These are phyloP conservation scores for Breynia disticha DNA, from an alignment of 441 rosid genomes.

Conservation along the genomic window DNA sequence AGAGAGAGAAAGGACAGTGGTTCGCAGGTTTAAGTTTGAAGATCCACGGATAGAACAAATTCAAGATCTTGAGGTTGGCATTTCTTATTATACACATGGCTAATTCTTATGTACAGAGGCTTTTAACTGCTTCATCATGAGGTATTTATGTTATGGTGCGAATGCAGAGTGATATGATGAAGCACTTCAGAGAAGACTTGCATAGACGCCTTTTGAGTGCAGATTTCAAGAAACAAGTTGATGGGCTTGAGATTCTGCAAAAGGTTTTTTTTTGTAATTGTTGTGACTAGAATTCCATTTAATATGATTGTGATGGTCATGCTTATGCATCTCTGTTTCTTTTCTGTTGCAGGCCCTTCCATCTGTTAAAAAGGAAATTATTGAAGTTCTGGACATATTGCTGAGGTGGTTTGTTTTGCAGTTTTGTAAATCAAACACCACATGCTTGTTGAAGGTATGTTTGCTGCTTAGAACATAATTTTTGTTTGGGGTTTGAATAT, in stretches of 20 bases:
- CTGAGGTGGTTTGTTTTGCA: slow-evolving; percentile 93
- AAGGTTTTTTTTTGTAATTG: slow-evolving; percentile 51
- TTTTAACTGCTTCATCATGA: slow-evolving; percentile 7
- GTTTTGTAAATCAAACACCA: slow-evolving; percentile 94
- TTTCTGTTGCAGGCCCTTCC: slow-evolving; percentile 72
- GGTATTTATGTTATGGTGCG: slow-evolving; percentile 15
- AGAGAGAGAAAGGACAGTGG: slow-evolving; percentile 90
- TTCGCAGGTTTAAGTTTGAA: slow-evolving; percentile 91
- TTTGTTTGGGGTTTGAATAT: no score
- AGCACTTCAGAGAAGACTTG: slow-evolving; percentile 90
- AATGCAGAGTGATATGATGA: slow-evolving; percentile 90
- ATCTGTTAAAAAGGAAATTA: slow-evolving; percentile 53
- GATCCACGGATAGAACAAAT: slow-evolving; percentile 88
- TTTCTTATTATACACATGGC: no score
- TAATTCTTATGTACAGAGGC: no score
- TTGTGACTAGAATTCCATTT: slow-evolving; percentile 6
- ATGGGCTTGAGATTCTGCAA: slow-evolving; percentile 94
- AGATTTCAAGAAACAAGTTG: slow-evolving; percentile 94
- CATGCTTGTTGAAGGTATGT: slow-evolving; percentile 91
- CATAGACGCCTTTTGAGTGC: slow-evolving; percentile 72
- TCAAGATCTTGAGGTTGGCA: slow-evolving; percentile 96
- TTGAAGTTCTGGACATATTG: slow-evolving; percentile 90
- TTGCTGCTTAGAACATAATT: neutral
- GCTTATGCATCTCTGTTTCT: neutral
- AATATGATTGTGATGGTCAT: no score